Evolutionary conservation across 495 filamentous ascomycete genomes (phyloP), one percentile per base, ranked within the genome.

Genomic region (Zalerion maritima): DNA sequence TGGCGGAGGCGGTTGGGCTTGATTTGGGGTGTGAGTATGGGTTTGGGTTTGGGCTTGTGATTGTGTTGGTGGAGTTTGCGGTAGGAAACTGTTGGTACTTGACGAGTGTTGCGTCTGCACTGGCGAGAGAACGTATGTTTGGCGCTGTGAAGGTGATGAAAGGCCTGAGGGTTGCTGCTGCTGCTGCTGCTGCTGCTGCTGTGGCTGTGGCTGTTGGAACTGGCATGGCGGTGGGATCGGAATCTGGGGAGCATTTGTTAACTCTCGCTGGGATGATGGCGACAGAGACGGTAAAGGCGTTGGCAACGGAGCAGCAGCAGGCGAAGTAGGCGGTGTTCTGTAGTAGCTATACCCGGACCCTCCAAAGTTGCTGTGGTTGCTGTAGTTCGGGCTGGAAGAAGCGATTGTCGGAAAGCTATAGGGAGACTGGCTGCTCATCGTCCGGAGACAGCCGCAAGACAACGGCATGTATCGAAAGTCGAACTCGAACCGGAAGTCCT

Each of bases 401-500:
- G 21, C 2, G 21, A 10, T 24, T 2, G 14, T 28, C n/a, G n/a
- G n/a, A n/a, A n/a, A n/a, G n/a, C n/a, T n/a, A n/a, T n/a, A n/a
- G n/a, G n/a, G n/a, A n/a, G n/a, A n/a, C n/a, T n/a, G n/a, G 32
- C 5, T 14, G 8, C 12, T 18, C 9, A 23, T 30, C 22, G 4
- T 15, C 22, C 13, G 8, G 14, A 22, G 19, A 18, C 24, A 4
- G 9, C 31, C 17, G 22, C 22, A 23, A 14, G 11, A 18, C 10
- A 9, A 18, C 19, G 23, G 39, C 8, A 42, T 43, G 19, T 41
- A 49, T n/a, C 47, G 42, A 14, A 50, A 53, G 30, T 57, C 52
- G 22, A 62, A 48, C 21, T 58, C 52, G 29, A 64, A 62, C 26
- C 56, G 50, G 22, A 60, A 62, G 25, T 60, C 56, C 30, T 64